Percentiles rank a stretch among this genome's conserved stretches.
These are phyloP conservation scores for Pyrenophora graminea DNA, from an alignment of 2,329 filamentous ascomycete genomes.

Conservation along the genomic window DNA sequence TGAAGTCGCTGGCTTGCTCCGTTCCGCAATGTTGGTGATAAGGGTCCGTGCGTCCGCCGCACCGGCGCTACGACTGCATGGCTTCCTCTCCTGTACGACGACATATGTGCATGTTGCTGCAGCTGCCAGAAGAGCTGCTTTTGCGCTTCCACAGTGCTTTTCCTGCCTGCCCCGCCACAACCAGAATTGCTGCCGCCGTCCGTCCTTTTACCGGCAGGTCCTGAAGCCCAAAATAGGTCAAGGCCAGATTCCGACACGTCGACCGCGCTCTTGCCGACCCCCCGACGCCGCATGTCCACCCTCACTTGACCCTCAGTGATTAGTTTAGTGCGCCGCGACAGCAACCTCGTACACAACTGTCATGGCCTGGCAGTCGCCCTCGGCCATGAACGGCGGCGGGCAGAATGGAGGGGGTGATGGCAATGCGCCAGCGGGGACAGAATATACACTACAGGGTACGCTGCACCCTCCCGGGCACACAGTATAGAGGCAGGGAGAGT, in stretches of 20 bases:
- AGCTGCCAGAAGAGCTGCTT: constrained; percentile 5
- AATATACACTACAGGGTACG: constrained; percentile 73
- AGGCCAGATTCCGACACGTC: constrained; percentile 27
- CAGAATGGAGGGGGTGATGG: constrained; percentile 55
- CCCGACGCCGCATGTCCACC: constrained; percentile 37
- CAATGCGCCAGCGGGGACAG: constrained; percentile 63
- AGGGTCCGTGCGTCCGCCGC: constrained; percentile 12
- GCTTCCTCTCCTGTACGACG: constrained; percentile 13
- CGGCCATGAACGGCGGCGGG: constrained; percentile 63
- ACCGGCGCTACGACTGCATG: constrained; percentile 17
- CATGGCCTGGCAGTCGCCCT: constrained; percentile 74
- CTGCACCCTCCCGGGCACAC: not conserved
- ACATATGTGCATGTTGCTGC: constrained; percentile 12
- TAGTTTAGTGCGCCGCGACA: constrained; percentile 29
- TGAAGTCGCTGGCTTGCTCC: not conserved
- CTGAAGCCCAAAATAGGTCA: constrained; percentile 23
- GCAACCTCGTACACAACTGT: constrained; percentile 30
- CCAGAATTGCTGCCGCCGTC: not conserved
- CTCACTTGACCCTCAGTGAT: constrained; percentile 24
- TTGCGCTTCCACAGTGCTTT: constrained; percentile 5
- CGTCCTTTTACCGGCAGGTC: constrained; percentile 11
- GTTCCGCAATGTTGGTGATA: constrained; percentile 7
- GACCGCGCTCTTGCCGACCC: constrained; percentile 27
- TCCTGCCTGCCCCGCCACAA: constrained; percentile 1
- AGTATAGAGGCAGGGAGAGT: constrained; percentile 8